Percentiles rank a stretch among this genome's conserved stretches.
Evolutionary conservation across 352 stramenopile species (phyloP).

Genomic region (Pythium brassicae): DNA sequence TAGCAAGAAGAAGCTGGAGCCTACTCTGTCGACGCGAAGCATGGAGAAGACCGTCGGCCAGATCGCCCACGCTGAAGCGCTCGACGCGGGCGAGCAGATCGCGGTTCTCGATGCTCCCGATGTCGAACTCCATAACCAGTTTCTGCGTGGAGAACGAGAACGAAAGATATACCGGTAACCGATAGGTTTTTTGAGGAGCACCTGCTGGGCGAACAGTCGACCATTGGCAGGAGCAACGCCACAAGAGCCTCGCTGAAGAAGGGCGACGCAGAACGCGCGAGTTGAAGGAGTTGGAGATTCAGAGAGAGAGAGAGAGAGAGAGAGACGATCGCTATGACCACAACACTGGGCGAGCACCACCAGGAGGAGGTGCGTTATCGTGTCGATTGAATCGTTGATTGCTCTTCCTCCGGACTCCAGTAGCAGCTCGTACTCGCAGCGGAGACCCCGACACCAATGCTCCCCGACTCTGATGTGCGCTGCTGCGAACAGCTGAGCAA

Average conservation of each 20-base stretch:
- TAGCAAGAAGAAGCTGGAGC: conserved; percentile 1
- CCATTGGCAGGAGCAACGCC: too few species aligned
- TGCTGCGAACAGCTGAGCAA: conserved; percentile 43
- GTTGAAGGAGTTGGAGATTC: too few species aligned
- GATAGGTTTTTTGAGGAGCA: too few species aligned
- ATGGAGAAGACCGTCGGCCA: conserved; percentile 24
- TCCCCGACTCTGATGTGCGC: neutral
- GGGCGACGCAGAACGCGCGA: too few species aligned
- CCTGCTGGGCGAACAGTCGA: too few species aligned
- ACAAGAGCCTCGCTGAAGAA: too few species aligned
- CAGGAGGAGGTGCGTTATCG: conserved; percentile 52
- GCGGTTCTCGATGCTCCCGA: conserved; percentile 66
- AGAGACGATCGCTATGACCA: conserved; percentile 6
- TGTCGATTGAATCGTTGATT: neutral
- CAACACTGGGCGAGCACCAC: conserved; percentile 42
- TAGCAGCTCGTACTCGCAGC: too few species aligned
- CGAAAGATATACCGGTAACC: too few species aligned
- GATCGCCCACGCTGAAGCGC: conserved; percentile 70
- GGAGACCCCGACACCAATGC: too few species aligned
- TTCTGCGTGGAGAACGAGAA: conserved; percentile 20
- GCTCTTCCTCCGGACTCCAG: too few species aligned
- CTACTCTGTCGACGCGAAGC: too few species aligned
- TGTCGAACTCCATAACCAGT: conserved; percentile 64
- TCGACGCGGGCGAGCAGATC: conserved; percentile 74
- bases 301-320: neutral